Evolutionary conservation across 2,329 filamentous ascomycete species (phyloP).

Genomic region (Verticillium klebahnii): DNA sequence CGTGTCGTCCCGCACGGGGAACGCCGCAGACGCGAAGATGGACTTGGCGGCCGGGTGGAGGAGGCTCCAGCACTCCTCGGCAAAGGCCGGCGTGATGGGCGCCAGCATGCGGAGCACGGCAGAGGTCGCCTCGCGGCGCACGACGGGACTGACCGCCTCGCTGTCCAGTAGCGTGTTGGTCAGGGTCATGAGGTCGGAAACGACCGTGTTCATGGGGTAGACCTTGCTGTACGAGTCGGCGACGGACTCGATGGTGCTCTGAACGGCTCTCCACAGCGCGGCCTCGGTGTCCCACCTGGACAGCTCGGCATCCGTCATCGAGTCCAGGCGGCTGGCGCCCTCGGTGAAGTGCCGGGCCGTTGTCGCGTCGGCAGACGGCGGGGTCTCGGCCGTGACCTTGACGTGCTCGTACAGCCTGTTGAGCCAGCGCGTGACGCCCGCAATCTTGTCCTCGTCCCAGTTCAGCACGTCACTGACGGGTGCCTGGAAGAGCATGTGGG

Average conservation of each 20-base stretch:
- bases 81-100: conserved; percentile 73
- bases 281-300: conserved; percentile 38
- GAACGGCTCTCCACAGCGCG: conserved; percentile 59
- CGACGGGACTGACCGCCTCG: conserved; percentile 28
- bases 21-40: conserved; percentile 43
- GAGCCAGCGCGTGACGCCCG: conserved; percentile 79
- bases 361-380: not conserved
- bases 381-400: conserved; percentile 14
- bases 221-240: conserved; percentile 65
- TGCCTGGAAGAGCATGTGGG: conserved; percentile 85
- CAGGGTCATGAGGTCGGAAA: conserved; percentile 78
- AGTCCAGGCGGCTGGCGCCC: conserved; percentile 21
- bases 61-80: conserved; percentile 74
- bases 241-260: conserved; percentile 63
- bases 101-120: conserved; percentile 68
- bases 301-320: conserved; percentile 19
- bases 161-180: conserved; percentile 62
- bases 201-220: conserved; percentile 75
- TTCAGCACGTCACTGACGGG: conserved; percentile 79
- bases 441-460: conserved; percentile 82
- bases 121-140: conserved; percentile 46
- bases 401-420: conserved; percentile 60
- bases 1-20: conserved; percentile 54
- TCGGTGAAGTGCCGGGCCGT: conserved; percentile 30
- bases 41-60: conserved; percentile 38